Conservation (phyloP, 1,284 basidiomycete genomes). For the Cryptococcus sp. region DNA sequence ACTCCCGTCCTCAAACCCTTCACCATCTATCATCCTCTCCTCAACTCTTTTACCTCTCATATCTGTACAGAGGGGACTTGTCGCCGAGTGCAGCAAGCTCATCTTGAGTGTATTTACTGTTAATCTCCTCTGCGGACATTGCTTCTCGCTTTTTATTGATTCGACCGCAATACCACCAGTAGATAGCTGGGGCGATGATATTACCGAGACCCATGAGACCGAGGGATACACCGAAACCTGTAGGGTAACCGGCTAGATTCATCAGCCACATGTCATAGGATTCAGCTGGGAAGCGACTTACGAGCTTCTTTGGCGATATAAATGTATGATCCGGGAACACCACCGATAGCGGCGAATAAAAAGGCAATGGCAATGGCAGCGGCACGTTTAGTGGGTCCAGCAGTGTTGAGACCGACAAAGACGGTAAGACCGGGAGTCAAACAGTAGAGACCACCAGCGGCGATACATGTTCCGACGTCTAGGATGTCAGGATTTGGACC, state of each 20-base stretch:
- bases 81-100: slow-evolving; percentile 26
- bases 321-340: slow-evolving; percentile 27
- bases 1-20: too few species aligned
- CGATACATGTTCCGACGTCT: slow-evolving; percentile 27
- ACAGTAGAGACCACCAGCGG: slow-evolving; percentile 26
- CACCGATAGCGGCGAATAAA: slow-evolving; percentile 23
- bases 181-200: slow-evolving; percentile 9
- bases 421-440: slow-evolving; percentile 23
- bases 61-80: slow-evolving; percentile 26
- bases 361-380: slow-evolving; percentile 24
- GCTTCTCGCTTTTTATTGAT: slow-evolving; percentile 22
- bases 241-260: slow-evolving; percentile 10
- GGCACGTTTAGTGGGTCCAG: slow-evolving; percentile 30
- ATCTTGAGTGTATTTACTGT: slow-evolving; percentile 20
- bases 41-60: slow-evolving; percentile 13
- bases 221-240: slow-evolving; percentile 29
- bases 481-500: not conserved
- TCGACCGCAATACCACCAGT: slow-evolving; percentile 15
- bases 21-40: too few species aligned
- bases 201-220: slow-evolving; percentile 18
- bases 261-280: not conserved
- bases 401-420: slow-evolving; percentile 26
- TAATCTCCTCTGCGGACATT: slow-evolving; percentile 26
- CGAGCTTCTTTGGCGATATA: slow-evolving; percentile 26
- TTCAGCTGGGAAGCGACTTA: slow-evolving; percentile 8